Percentiles rank a stretch among this genome's conserved stretches.
These are phyloP conservation scores for Macrolepiota fuliginosa DNA, from an alignment of 768 basidiomycete species.

Conservation along the genomic window DNA sequence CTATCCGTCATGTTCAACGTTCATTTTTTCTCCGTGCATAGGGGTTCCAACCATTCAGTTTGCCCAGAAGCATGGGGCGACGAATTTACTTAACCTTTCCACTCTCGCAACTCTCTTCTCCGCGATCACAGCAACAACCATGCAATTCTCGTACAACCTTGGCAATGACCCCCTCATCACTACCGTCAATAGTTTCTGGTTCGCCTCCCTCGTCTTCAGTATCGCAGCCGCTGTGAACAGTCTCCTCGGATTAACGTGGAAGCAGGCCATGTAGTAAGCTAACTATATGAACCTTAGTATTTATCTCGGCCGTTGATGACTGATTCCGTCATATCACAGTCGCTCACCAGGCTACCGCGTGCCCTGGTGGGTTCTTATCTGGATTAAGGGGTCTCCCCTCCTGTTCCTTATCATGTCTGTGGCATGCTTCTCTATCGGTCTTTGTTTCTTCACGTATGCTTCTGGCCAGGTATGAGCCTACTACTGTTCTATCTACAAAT, in stretches of 20 bases:
- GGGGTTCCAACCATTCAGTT: slow-evolving; percentile 77
- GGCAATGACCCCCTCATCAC: slow-evolving; percentile 33
- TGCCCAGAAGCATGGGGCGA: slow-evolving; percentile 69
- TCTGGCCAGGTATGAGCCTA: slow-evolving; percentile 54
- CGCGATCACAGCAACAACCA: slow-evolving; percentile 68
- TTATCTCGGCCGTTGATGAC: neutral
- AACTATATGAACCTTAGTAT: neutral
- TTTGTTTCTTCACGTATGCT: slow-evolving; percentile 76
- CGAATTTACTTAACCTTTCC: slow-evolving; percentile 69
- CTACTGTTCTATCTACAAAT: neutral
- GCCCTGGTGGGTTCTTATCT: slow-evolving; percentile 83
- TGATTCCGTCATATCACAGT: slow-evolving; percentile 29
- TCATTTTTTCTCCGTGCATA: slow-evolving; percentile 19
- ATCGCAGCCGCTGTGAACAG: slow-evolving; percentile 78
- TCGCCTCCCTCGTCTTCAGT: slow-evolving; percentile 71
- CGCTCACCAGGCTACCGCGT: slow-evolving; percentile 75
- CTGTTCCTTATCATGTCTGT: slow-evolving; percentile 84
- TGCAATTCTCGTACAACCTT: slow-evolving; percentile 63
- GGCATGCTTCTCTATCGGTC: slow-evolving; percentile 76
- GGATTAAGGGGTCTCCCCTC: slow-evolving; percentile 83
- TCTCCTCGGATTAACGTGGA: slow-evolving; percentile 76
- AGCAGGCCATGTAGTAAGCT: slow-evolving; percentile 79
- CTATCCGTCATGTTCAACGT: neutral
- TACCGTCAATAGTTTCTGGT: slow-evolving; percentile 73
- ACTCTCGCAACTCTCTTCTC: slow-evolving; percentile 80